Evolutionary conservation across 2,329 filamentous ascomycete species (phyloP), one percentile per base, ranked within the genome.

Genomic region (Stenocarpella maydis): DNA sequence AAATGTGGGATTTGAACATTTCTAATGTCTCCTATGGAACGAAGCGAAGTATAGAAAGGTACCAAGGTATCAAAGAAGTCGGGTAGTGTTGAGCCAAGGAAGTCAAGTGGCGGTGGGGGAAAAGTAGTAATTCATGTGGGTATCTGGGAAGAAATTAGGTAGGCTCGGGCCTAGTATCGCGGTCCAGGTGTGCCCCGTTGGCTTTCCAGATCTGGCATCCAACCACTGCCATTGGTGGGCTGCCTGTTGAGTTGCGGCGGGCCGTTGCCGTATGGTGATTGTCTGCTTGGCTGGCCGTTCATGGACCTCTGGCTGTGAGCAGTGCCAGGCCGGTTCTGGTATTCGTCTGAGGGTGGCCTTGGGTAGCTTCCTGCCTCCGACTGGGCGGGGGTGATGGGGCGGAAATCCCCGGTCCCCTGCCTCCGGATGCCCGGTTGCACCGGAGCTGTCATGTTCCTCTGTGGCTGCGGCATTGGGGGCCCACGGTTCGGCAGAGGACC

Each of bases 381-480:
- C 10, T 55, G 67, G n/a, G 31, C 50, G 9, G 67, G 67, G 1
- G 54, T 45, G n/a, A 43, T 17, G 12, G 67, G 39, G 24, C 58
- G 67, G 49, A 64, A 39, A 45, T 69, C 67, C 14, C 55, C 67
- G 8, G 45, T 65, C 8, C 58, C 49, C 17, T 64, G 67, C 15
- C 47, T 53, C 49, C 50, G 60, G 21, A 67, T 67, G 45, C 50
- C 64, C 7, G 50, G 39, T 31, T 67, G 64, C 31, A 75, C 68
- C 0, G 79, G 79, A 1, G 77, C 77, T 12, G 78, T 80, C 78
- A 79, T 79, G 70, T 77, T 77, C 28, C 78, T 74, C 67, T 77
- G 75, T 1, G 77, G 79, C 31, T 73, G 75, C 14, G 71, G 69
- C 4, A 71, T 69, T 3, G 68, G 73, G 1, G 74, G 74, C 7